Conservation (phyloP, 2,329 filamentous ascomycete genomes). For the Gaeumannomyces tritici region DNA sequence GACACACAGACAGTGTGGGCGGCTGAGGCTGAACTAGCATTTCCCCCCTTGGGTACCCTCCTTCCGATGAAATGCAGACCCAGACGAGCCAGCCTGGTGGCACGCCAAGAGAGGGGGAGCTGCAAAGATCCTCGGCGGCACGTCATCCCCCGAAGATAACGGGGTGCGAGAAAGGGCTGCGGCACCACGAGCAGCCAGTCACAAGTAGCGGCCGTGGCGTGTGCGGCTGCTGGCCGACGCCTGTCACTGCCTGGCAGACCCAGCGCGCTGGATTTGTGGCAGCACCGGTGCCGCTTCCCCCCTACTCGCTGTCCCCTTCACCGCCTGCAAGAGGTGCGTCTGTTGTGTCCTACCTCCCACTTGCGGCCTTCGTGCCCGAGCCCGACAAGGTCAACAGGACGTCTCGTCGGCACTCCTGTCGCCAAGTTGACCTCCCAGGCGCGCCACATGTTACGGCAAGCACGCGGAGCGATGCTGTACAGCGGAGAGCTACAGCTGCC, state of each 20-base stretch:
- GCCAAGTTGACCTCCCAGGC: background rate
- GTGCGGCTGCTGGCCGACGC: background rate
- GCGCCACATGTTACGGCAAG: too few relatives aligned
- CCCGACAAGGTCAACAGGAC: background rate
- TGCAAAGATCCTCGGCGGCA: background rate
- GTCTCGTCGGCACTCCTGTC: background rate
- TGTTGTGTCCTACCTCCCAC: background rate
- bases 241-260: background rate
- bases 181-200: background rate
- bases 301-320: background rate
- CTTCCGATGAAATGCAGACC: too few relatives aligned
- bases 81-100: background rate
- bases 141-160: background rate
- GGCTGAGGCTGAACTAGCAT: too few relatives aligned
- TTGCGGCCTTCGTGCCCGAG: too few relatives aligned
- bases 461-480: too few relatives aligned
- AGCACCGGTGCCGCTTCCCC: background rate
- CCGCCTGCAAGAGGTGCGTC: background rate
- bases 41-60: too few relatives aligned
- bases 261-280: background rate
- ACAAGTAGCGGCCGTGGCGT: background rate
- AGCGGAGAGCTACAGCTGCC: too few relatives aligned
- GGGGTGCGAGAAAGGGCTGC: background rate
- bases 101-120: background rate
- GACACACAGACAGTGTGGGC: too few relatives aligned